phyloP scores from a whole-genome alignment of 768 basidiomycete genomes.

The Leccinum barrowsii region DNA sequence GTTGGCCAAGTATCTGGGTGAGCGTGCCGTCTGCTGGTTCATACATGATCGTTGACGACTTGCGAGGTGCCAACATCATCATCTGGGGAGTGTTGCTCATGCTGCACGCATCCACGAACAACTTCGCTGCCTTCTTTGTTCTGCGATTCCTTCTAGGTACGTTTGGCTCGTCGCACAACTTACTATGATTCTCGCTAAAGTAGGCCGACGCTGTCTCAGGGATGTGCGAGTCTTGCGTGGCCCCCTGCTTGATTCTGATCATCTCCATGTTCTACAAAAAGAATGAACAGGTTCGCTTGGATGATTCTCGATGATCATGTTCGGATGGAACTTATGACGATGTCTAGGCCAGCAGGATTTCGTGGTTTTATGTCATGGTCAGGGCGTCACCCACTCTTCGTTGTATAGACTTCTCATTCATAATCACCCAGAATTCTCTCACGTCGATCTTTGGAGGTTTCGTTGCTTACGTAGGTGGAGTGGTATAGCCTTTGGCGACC shows the following conservation, averaged over 20 bases:
- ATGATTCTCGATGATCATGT: not conserved
- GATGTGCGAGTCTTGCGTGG: slow-evolving; percentile 66
- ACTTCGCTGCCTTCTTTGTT: slow-evolving; percentile 60
- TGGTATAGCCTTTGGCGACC: not conserved
- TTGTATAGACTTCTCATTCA: not conserved
- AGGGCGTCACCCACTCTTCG: not conserved
- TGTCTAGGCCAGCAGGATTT: slow-evolving; percentile 49
- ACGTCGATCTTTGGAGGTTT: slow-evolving; percentile 62
- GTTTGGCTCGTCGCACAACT: not conserved
- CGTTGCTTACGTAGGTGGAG: slow-evolving; percentile 49
- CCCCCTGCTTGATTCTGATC: slow-evolving; percentile 58
- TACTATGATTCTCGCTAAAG: not conserved
- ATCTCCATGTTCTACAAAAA: slow-evolving; percentile 70
- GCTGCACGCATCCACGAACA: slow-evolving; percentile 54
- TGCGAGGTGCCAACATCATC: slow-evolving; percentile 50
- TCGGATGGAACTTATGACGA: slow-evolving; percentile 1
- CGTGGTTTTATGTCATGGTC: slow-evolving; percentile 69
- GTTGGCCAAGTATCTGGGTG: slow-evolving; percentile 61
- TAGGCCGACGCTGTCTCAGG: slow-evolving; percentile 32
- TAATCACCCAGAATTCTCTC: slow-evolving; percentile 48
- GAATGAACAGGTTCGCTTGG: slow-evolving; percentile 47
- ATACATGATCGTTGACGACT: not conserved
- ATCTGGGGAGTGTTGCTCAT: slow-evolving; percentile 59
- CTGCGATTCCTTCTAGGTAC: slow-evolving; percentile 57
- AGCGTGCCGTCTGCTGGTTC: slow-evolving; percentile 1